These are phyloP conservation scores for Candida easanensis DNA, from an alignment of 805 yeast genomes.

Conservation along the genomic window DNA sequence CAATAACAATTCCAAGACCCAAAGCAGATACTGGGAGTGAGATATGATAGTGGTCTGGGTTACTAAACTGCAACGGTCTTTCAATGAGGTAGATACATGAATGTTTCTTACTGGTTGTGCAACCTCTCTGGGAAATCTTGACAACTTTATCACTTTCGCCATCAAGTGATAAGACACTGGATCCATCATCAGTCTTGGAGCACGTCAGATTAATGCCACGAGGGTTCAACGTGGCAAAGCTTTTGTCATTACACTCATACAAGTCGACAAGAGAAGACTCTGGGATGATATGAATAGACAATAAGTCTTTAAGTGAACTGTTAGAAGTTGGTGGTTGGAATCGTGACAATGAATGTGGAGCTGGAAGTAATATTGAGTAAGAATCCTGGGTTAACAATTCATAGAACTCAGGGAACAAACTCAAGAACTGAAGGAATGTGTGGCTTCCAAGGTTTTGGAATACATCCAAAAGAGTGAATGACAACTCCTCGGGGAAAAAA, in stretches of 20 bases:
- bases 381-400: conserved; percentile 36
- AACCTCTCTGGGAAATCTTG: conserved; percentile 57
- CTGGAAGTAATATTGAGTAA: conserved; percentile 73
- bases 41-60: conserved; percentile 47
- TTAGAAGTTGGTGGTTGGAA: conserved; percentile 44
- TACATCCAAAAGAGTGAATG: conserved; percentile 54
- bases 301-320: conserved; percentile 47
- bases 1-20: conserved; percentile 63
- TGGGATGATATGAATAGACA: conserved; percentile 69
- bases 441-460: conserved; percentile 50
- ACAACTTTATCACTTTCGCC: conserved; percentile 58
- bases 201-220: conserved; percentile 42
- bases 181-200: conserved; percentile 34
- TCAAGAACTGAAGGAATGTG: conserved; percentile 45
- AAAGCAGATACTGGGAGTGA: conserved; percentile 67
- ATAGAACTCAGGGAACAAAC: conserved; percentile 39
- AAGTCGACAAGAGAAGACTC: conserved; percentile 47
- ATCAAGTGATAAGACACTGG: conserved; percentile 36
- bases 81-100: conserved; percentile 66
- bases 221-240: conserved; percentile 42
- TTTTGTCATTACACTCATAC: conserved; percentile 45
- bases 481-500: conserved; percentile 53
- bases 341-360: conserved; percentile 51
- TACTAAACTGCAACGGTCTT: conserved; percentile 62
- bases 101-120: conserved; percentile 38